These are phyloP conservation scores for Cercospora nicotianae DNA, from an alignment of 2,329 filamentous ascomycete species.

Conservation along the genomic window DNA sequence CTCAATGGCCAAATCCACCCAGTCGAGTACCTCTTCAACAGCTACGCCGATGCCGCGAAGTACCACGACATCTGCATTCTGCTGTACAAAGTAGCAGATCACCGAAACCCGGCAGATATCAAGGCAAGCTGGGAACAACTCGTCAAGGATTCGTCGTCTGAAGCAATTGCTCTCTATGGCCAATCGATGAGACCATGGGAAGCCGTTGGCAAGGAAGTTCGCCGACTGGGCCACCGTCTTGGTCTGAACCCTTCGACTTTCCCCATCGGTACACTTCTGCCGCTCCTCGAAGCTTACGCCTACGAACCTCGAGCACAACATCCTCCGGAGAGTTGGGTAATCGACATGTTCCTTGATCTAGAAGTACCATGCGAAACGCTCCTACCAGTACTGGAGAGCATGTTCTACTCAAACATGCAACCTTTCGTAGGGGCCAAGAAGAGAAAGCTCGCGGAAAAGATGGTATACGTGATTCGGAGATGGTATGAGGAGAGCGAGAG, in stretches of 20 bases:
- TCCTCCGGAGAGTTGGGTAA: conserved; percentile 58
- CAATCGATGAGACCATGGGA: conserved; percentile 65
- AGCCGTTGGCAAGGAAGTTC: conserved; percentile 62
- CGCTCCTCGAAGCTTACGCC: conserved; percentile 57
- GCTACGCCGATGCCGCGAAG: conserved; percentile 82
- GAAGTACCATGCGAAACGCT: conserved; percentile 62
- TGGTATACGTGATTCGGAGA: conserved; percentile 60
- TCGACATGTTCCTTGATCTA: conserved; percentile 65
- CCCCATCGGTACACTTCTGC: conserved; percentile 48
- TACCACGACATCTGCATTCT: conserved; percentile 93
- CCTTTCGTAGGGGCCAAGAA: conserved; percentile 60
- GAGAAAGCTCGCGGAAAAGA: conserved; percentile 60
- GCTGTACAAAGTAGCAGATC: conserved; percentile 89
- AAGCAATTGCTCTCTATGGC: conserved; percentile 46
- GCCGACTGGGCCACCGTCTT: conserved; percentile 57
- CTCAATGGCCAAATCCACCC: conserved; percentile 72
- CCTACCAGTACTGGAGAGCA: conserved; percentile 61
- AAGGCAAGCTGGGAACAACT: conserved; percentile 80
- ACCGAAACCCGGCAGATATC: conserved; percentile 84
- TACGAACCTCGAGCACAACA: conserved; percentile 53
- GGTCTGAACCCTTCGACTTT: conserved; percentile 36
- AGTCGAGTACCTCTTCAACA: conserved; percentile 87
- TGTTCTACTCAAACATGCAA: conserved; percentile 67
- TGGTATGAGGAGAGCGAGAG: conserved; percentile 62
- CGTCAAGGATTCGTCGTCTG: conserved; percentile 63